phyloP scores from a whole-genome alignment of 768 basidiomycete genomes.

The Xerocomellus intermedius region DNA sequence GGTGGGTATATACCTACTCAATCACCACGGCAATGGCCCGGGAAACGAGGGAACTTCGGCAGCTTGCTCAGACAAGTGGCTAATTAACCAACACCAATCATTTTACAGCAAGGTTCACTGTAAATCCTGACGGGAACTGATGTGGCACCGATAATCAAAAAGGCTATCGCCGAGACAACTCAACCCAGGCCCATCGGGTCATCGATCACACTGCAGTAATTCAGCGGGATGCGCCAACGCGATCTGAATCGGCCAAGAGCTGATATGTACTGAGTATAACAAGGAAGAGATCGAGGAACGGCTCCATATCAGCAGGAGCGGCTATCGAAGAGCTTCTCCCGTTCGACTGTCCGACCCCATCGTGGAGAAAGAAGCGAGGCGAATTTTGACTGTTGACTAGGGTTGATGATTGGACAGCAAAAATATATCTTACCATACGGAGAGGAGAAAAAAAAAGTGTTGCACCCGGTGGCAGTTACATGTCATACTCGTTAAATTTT shows the following conservation, averaged over 20 bases:
- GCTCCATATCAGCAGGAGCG: not conserved
- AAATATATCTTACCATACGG: not conserved
- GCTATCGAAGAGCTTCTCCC: not conserved
- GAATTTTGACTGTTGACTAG: not conserved
- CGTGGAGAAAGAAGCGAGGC: slow-evolving; percentile 13
- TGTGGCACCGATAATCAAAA: too few relatives aligned
- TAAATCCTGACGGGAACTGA: too few relatives aligned
- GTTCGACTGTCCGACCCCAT: slow-evolving; percentile 11
- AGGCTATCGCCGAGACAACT: too few relatives aligned
- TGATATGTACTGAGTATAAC: not conserved
- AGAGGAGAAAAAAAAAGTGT: not conserved
- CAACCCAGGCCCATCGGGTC: too few relatives aligned
- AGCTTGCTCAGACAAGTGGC: too few relatives aligned
- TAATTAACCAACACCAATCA: too few relatives aligned
- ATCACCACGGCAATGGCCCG: too few relatives aligned
- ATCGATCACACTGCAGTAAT: too few relatives aligned
- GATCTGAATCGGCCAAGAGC: not conserved
- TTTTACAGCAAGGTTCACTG: too few relatives aligned
- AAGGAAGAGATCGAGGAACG: not conserved
- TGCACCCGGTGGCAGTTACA: not conserved
- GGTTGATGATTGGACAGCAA: slow-evolving; percentile 2
- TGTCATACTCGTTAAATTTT: not conserved
- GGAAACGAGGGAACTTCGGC: too few relatives aligned
- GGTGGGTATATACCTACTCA: too few relatives aligned
- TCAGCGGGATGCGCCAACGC: not conserved